Percentiles rank a stretch among this genome's conserved stretches.
phyloP scores from a whole-genome alignment of 2,329 filamentous ascomycete species.

The Phialophora verrucosa region DNA sequence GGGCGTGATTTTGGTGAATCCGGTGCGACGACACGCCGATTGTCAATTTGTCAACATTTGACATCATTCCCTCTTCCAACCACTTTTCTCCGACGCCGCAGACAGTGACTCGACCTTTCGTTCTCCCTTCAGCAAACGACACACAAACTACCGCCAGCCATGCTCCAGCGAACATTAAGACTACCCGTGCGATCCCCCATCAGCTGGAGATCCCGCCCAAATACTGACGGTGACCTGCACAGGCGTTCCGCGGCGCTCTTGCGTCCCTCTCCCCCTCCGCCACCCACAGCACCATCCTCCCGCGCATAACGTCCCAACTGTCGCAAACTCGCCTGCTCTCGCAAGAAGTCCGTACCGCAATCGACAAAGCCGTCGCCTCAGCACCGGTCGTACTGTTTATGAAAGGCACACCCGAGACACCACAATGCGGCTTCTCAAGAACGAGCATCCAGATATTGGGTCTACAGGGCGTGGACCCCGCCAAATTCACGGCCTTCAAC shows the following conservation, averaged over 20 bases:
- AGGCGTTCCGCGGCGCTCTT: constrained; percentile 36
- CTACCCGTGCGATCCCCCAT: constrained; percentile 23
- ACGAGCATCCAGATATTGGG: constrained; percentile 94
- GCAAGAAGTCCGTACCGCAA: constrained; percentile 76
- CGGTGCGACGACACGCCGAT: background rate
- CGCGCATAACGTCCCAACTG: constrained; percentile 34
- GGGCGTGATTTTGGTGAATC: background rate
- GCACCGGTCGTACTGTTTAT: constrained; percentile 97
- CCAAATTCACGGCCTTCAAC: constrained; percentile 98
- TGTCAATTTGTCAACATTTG: constrained; percentile 36
- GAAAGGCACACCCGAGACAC: constrained; percentile 96
- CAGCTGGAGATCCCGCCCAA: background rate
- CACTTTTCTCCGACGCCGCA: constrained; percentile 29
- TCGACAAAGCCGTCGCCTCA: constrained; percentile 85
- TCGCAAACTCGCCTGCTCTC: constrained; percentile 68
- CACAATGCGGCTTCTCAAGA: constrained; percentile 95
- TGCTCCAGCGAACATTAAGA: constrained; percentile 29
- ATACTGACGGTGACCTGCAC: constrained; percentile 1
- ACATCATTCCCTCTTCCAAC: constrained; percentile 25
- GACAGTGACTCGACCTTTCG: background rate
- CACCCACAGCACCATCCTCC: constrained; percentile 45
- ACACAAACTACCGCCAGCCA: background rate
- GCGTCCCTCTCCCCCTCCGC: constrained; percentile 36
- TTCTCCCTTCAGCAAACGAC: constrained; percentile 4
- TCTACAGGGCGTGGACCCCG: constrained; percentile 90